Evolutionary conservation across 345 rosid genomes (phyloP), one percentile per base, ranked within the genome.

Genomic region (Anastatica hierochuntica): DNA sequence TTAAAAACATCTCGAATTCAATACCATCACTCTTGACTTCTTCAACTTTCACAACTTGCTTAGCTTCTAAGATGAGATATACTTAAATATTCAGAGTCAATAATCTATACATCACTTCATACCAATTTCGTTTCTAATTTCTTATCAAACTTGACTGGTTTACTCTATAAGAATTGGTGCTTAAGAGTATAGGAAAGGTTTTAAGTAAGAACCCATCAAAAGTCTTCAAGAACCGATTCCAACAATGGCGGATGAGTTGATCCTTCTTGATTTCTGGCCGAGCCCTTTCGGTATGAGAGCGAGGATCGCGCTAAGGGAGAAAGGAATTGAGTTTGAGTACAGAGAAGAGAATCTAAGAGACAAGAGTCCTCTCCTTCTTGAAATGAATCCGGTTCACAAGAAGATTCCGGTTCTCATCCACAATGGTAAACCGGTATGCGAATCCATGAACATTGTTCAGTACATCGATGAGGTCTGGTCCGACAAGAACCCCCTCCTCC

Each of bases 321-420:
- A 84, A 53, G 80, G 83, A 9, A 50, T 84, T 1, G 29, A 16
- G 26, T 84, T 58, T n/a, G 83, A 78, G 51, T 37, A 50, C 21
- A 74, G 38, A 33, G 76, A 67, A 54, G 77, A 82, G 53, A 71
- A 81, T 67, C 24, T 62, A 87, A n/a, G n/a, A n/a, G n/a, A 83
- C 24, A 64, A 84, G 85, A 8, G 24, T 83, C 75, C 2, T 49
- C 81, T 53, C 3, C 45, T 87, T 48, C 69, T 87, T 15, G 66
- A 58, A 9, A 77, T 83, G 49, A 87, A 87, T 66, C 94, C 94
- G 8, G 52, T 87, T 41, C 59, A 81, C 64, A 46, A 77, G 71
- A 83, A 81, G 55, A 89, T 83, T 14, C 95, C 92, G 1, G 90
- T 83, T 34, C 48, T 86, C 30, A 45, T 83, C n/a, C 84, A 86